Base-by-base conservation (phyloP, 192 early-diverging fungal species). In the Cladochytrium replicatum region DNA sequence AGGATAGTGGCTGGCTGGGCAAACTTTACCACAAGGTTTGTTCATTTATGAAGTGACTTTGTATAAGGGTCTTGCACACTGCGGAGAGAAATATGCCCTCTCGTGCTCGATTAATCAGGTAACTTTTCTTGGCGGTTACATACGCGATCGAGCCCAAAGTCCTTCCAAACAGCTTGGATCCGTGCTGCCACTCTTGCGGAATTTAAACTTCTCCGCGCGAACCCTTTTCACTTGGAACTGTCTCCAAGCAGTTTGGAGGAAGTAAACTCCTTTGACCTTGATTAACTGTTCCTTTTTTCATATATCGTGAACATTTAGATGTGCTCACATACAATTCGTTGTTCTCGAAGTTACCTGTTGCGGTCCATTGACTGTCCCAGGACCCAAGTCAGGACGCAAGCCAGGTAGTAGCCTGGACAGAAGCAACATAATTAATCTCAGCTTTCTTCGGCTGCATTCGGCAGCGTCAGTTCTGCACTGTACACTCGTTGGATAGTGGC, bases 11-110 rank as follows among this genome's bases (percentile, higher is more conserved):
- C n/a, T n/a, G n/a, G n/a, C n/a, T n/a, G n/a, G n/a, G n/a, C n/a
- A n/a, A n/a, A n/a, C n/a, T n/a, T n/a, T 63, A 19, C 61, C 61
- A 54, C 63, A 51, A 6, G 46, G 55, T 7, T 60, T 69, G 55
- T 76, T 77, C 60, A 78, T 68, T 43, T 78, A 78, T 67, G 49
- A 74, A 78, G 54, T 78, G 72, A 37, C 66, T 60, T 17, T 63
- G 45, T 0, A 60, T 32, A 13, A 78, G 49, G n/a, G 69, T 64
- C 43, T 63, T 68, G 58, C 63, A 71, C 6, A 78, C 72, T 4
- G 72, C 76, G 11, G 60, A 60, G 9, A 78, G 62, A 52, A 77
- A 78, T 3, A 78, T 67, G n/a, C 64, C 65, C 46, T 78, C 76
- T 5, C 76, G n/a, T n/a, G n/a, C n/a, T n/a, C n/a, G n/a, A n/a